phyloP scores from a whole-genome alignment of 2,329 filamentous ascomycete species.

The Scortechinia acanthostroma region DNA sequence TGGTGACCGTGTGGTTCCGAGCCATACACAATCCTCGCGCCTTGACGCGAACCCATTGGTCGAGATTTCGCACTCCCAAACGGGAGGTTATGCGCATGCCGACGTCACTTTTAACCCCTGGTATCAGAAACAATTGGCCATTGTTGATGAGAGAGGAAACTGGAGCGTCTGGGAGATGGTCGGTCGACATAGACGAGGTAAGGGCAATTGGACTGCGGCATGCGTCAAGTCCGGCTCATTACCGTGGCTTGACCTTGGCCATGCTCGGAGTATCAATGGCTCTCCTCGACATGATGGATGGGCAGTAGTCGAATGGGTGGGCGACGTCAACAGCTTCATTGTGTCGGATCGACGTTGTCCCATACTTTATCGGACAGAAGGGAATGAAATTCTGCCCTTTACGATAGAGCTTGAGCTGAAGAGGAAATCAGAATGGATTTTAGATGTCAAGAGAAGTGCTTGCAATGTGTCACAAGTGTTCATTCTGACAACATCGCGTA shows the following conservation, averaged over 20 bases:
- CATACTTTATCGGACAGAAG: conserved; percentile 22
- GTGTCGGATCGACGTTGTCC: conserved; percentile 37
- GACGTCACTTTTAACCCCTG: conserved; percentile 53
- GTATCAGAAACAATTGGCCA: conserved; percentile 44
- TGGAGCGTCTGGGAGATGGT: conserved; percentile 42
- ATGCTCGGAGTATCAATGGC: conserved; percentile 9
- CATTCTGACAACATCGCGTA: conserved; percentile 40
- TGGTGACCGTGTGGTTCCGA: background rate
- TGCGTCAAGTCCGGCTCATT: conserved; percentile 19
- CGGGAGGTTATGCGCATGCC: conserved; percentile 35
- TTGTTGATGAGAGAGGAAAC: conserved; percentile 40
- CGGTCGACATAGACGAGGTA: conserved; percentile 16
- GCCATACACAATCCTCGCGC: conserved; percentile 20
- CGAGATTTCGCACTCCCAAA: conserved; percentile 27
- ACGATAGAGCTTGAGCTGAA: conserved; percentile 22
- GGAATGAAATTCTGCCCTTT: conserved; percentile 12
- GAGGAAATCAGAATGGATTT: conserved; percentile 37
- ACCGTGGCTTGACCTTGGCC: conserved; percentile 7
- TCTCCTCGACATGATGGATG: conserved; percentile 26
- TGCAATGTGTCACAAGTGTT: conserved; percentile 31
- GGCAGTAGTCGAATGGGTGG: conserved; percentile 15
- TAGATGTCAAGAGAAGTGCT: conserved; percentile 38
- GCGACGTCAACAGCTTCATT: conserved; percentile 24
- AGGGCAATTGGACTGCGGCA: conserved; percentile 15
- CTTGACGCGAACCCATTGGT: conserved; percentile 37